phyloP scores from a whole-genome alignment of 805 yeast species.

The Pichia membranifaciens region DNA sequence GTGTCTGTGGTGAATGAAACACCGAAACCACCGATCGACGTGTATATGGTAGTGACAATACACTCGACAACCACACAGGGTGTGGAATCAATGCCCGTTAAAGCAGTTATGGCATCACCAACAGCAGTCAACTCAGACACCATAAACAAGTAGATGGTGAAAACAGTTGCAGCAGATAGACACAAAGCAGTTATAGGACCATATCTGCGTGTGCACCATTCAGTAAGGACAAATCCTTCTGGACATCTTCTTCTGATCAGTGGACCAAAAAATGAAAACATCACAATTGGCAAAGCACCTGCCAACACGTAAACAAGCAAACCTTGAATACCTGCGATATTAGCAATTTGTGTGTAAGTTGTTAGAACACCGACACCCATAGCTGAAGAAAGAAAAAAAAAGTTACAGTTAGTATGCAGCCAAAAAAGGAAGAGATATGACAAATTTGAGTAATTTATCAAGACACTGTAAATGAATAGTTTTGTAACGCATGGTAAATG shows the following conservation, averaged over 20 bases:
- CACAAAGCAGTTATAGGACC: constrained; percentile 70
- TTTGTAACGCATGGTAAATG: not conserved
- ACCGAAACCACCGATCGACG: constrained; percentile 82
- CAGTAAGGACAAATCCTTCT: constrained; percentile 84
- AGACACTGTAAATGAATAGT: not conserved
- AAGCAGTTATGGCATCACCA: constrained; percentile 64
- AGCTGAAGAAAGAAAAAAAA: constrained; percentile 36
- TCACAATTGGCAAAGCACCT: constrained; percentile 77
- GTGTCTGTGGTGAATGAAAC: constrained; percentile 86
- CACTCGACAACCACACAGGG: constrained; percentile 83
- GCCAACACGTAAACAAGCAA: constrained; percentile 70
- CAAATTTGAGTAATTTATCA: not conserved
- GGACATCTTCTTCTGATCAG: constrained; percentile 73
- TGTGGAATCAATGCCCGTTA: constrained; percentile 73
- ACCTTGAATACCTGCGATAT: constrained; percentile 82
- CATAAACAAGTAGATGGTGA: constrained; percentile 82
- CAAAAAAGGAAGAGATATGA: not conserved
- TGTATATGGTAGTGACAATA: constrained; percentile 80
- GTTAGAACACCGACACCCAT: constrained; percentile 87
- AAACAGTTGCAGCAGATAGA: constrained; percentile 71
- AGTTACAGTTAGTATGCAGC: constrained; percentile 12
- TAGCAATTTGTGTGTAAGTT: constrained; percentile 83
- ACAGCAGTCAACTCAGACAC: constrained; percentile 82
- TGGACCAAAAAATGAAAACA: constrained; percentile 84
- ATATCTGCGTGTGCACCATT: constrained; percentile 85